Evolutionary conservation across 2,329 filamentous ascomycete genomes (phyloP).

Genomic region (Penicillium sp.): DNA sequence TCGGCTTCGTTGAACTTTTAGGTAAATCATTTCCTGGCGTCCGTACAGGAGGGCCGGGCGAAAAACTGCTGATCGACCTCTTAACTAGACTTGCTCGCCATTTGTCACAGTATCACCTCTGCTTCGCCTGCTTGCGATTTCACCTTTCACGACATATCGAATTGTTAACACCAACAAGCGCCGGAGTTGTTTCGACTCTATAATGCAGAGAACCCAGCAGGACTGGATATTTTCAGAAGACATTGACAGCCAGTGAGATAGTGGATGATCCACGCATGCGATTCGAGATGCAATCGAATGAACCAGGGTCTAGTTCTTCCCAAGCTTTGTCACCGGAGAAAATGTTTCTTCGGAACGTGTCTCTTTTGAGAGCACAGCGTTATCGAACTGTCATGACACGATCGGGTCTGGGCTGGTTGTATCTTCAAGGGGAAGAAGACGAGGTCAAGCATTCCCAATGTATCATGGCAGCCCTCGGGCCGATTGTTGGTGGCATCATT

Average conservation of each 20-base stretch:
- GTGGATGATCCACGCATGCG: slow-evolving; percentile 1
- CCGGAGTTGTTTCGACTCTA: neutral
- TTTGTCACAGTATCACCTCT: slow-evolving; percentile 15
- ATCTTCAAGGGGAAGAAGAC: slow-evolving; percentile 1
- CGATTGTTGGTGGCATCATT: no score
- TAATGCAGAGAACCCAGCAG: neutral
- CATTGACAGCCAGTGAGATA: neutral
- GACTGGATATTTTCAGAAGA: neutral
- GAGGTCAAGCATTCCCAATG: no score
- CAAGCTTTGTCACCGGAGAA: neutral
- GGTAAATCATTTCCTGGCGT: neutral
- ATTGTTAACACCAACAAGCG: neutral
- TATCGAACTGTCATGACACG: slow-evolving; percentile 7
- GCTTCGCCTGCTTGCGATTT: slow-evolving; percentile 9
- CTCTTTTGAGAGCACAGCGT: slow-evolving; percentile 2
- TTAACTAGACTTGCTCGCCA: slow-evolving; percentile 6
- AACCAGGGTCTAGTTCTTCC: neutral
- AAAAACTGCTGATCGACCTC: neutral
- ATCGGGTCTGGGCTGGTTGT: neutral
- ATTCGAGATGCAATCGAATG: slow-evolving; percentile 2
- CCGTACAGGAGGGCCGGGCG: neutral
- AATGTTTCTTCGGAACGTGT: slow-evolving; percentile 1
- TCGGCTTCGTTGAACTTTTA: neutral
- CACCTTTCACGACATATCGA: slow-evolving; percentile 7
- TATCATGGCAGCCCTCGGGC: no score